Evolutionary conservation across 129 eudicot genomes (phyloP).

Genomic region (Pittosporum tobira): DNA sequence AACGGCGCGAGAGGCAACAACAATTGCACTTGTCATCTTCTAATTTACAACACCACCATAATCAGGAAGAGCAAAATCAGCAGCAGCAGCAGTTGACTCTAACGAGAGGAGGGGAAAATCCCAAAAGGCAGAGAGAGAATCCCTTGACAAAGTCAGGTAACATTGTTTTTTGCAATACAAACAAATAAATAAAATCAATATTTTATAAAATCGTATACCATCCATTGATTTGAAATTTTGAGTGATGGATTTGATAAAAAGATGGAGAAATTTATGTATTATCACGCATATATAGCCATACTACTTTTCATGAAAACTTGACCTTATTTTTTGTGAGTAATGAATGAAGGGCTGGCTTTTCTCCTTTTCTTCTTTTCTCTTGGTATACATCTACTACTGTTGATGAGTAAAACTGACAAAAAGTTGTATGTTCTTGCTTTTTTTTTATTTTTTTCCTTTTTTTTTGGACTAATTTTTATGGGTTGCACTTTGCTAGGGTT

Average conservation of each 20-base stretch:
- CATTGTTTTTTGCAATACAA: slow-evolving; percentile 3
- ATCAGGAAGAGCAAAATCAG: slow-evolving; percentile 1
- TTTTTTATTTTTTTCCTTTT: not conserved
- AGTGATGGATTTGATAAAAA: not conserved
- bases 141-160: slow-evolving; percentile 1
- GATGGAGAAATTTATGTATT: no score
- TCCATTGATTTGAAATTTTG: not conserved
- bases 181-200: no score
- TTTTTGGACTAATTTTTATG: not conserved
- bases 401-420: slow-evolving; percentile 32
- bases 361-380: slow-evolving; percentile 5
- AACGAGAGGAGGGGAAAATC: slow-evolving; percentile 27
- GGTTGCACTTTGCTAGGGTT: slow-evolving; percentile 40
- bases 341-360: no score
- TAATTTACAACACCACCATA: slow-evolving; percentile 29
- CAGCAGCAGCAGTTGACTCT: slow-evolving; percentile 19
- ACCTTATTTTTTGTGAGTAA: no score
- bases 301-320: no score
- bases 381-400: slow-evolving; percentile 15
- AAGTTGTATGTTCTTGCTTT: not conserved
- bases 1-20: slow-evolving; percentile 65
- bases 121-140: slow-evolving; percentile 46
- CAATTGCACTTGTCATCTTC: slow-evolving; percentile 23
- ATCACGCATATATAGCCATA: no score
- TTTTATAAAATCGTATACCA: no score